Evolutionary conservation across 148 eudicot genomes (phyloP).

Genomic region (Mesembryanthemum crystallinum): DNA sequence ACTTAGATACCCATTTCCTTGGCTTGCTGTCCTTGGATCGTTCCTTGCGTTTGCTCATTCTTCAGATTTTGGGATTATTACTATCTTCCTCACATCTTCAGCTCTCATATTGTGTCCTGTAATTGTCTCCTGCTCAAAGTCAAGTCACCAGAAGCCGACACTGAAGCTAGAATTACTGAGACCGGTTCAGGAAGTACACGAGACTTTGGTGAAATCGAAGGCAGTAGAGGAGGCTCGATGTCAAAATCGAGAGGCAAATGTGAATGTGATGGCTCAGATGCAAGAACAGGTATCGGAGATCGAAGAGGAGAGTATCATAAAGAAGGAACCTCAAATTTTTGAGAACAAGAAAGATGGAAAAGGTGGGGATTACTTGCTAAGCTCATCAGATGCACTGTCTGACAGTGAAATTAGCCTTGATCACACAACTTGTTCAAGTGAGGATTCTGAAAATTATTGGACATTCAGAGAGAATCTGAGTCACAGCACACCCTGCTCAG

Average conservation of each 20-base stretch:
- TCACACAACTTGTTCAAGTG: slow-evolving; percentile 39
- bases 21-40: slow-evolving; percentile 36
- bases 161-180: not conserved
- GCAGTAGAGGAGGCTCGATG: not conserved
- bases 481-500: slow-evolving; percentile 34
- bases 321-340: not conserved
- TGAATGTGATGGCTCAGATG: not conserved
- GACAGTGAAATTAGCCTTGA: slow-evolving; percentile 57
- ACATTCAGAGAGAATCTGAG: slow-evolving; percentile 25
- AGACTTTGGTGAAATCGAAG: slow-evolving; percentile 8
- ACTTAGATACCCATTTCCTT: slow-evolving; percentile 35
- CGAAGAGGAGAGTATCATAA: not conserved
- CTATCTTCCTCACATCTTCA: slow-evolving; percentile 32
- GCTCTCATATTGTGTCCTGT: slow-evolving; percentile 32
- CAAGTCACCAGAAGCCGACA: slow-evolving; percentile 8
- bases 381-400: slow-evolving; percentile 41
- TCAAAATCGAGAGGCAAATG: not conserved
- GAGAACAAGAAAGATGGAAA: not conserved
- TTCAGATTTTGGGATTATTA: slow-evolving; percentile 28
- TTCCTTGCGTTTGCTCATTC: slow-evolving; percentile 27
- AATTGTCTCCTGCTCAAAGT: slow-evolving; percentile 21
- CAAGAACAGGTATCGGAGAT: not conserved
- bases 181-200: not conserved
- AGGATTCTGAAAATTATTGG: slow-evolving; percentile 55
- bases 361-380: not conserved